These are phyloP conservation scores for Pseudoturritis turrita DNA, from an alignment of 345 rosid genomes.

Conservation along the genomic window DNA sequence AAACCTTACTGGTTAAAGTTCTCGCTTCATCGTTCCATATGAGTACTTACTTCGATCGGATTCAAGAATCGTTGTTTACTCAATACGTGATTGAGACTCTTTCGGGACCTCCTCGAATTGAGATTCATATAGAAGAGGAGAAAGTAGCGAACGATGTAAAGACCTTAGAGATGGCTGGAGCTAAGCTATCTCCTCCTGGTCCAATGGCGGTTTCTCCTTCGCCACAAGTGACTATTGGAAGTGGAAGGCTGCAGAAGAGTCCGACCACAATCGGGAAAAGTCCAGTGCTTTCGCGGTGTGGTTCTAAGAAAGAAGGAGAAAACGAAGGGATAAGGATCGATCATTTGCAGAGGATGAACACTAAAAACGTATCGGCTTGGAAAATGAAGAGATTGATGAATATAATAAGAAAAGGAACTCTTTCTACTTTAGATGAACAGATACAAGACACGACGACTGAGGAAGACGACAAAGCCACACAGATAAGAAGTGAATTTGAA, in stretches of 20 bases:
- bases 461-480: constrained; percentile 56
- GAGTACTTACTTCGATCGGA: constrained; percentile 87
- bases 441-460: constrained; percentile 42
- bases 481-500: constrained; percentile 61
- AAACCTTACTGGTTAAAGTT: constrained; percentile 82
- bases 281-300: constrained; percentile 39
- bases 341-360: constrained; percentile 68
- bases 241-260: constrained; percentile 42
- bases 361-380: constrained; percentile 92
- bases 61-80: constrained; percentile 76
- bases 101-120: constrained; percentile 70
- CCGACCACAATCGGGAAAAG: constrained; percentile 40
- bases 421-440: constrained; percentile 82
- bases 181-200: constrained; percentile 38
- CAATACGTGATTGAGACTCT: constrained; percentile 79
- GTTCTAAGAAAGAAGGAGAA: constrained; percentile 41
- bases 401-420: constrained; percentile 56
- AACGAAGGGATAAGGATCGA: constrained; percentile 55
- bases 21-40: constrained; percentile 89
- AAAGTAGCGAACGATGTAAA: constrained; percentile 37
- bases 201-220: constrained; percentile 35
- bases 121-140: constrained; percentile 50
- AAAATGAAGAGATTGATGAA: constrained; percentile 85
- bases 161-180: constrained; percentile 44
- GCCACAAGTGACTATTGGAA: constrained; percentile 33